These are phyloP conservation scores for Citrus australasica DNA, from an alignment of 345 rosid genomes.

Conservation along the genomic window DNA sequence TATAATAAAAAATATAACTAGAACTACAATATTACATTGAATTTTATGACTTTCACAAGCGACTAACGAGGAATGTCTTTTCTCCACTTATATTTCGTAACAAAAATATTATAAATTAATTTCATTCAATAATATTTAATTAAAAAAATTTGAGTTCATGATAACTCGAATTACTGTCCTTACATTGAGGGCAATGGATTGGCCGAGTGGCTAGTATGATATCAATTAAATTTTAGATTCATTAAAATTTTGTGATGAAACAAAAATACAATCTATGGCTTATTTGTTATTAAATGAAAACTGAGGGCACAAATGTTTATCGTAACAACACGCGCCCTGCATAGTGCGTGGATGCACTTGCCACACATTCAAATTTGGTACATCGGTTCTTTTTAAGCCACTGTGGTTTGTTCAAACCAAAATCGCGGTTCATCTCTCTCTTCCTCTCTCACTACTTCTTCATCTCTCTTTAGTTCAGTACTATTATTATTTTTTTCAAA, in stretches of 20 bases:
- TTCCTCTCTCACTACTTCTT: background rate
- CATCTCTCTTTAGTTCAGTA: background rate
- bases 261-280: background rate
- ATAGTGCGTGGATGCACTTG: background rate
- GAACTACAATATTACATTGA: accelerated
- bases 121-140: accelerated
- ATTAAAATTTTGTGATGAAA: background rate
- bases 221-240: no score
- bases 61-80: accelerated
- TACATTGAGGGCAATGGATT: no score
- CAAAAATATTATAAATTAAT: no score
- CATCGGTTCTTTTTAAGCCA: conserved; percentile 9
- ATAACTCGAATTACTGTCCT: no score
- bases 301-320: background rate
- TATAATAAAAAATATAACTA: no score
- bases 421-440: conserved; percentile 11
- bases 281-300: background rate
- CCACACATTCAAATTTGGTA: conserved; percentile 4
- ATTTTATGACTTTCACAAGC: accelerated
- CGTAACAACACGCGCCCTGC: background rate
- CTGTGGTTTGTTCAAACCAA: conserved; percentile 9
- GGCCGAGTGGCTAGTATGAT: no score
- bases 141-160: no score
- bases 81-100: accelerated
- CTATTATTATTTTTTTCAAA: background rate